Base-by-base conservation (phyloP, 805 yeast species). In the Aciculoconidium aculeatum region DNA sequence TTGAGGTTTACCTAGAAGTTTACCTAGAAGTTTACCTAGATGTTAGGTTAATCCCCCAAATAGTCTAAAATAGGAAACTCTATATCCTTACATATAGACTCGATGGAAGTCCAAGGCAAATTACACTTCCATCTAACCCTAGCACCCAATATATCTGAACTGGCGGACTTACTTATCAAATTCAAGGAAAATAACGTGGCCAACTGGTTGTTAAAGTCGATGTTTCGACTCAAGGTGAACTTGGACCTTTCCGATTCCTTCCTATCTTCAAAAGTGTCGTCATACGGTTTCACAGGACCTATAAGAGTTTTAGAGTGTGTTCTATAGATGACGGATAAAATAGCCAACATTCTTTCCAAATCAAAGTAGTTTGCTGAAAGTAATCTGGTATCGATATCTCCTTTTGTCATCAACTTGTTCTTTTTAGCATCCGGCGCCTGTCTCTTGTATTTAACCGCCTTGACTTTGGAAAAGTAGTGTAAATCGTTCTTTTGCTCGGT, bases 91-190 rank as follows among this genome's bases (percentile, higher is more conserved):
- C 94, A 76, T 21, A 86, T 61, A 27, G 67, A 65, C 37, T 68
- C 67, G 7, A 81, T 70, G 6, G 75, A 66, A 18, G 68, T 69
- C 82, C 85, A 86, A 23, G 75, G 68, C 6, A 80, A 74, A 44
- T 82, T 83, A 37, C 85, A 76, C 47, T 72, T 79, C 94, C 94
- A 87, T 44, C 79, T 73, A 1, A 82, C 71, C 33, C 74, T 72
- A 11, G 86, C 74, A 31, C 75, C 80, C 23, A 86, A 55, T 14
- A 70, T 69, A 45, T 80, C 87, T 9, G 51, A 55, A 40, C 41
- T 62, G 36, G 39, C 65, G 38, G 41, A 69, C 51, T 47, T 67
- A 7, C 66, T 50, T 9, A 73, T 38, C 34, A 78, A 48, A 18
- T 76, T 77, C 40, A 77, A 61, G 0, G 80, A 60, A 15, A 67